Percentiles rank a stretch among this genome's conserved stretches.
Conservation (phyloP, 1,284 basidiomycete species). For the Prillingera fragicola region DNA sequence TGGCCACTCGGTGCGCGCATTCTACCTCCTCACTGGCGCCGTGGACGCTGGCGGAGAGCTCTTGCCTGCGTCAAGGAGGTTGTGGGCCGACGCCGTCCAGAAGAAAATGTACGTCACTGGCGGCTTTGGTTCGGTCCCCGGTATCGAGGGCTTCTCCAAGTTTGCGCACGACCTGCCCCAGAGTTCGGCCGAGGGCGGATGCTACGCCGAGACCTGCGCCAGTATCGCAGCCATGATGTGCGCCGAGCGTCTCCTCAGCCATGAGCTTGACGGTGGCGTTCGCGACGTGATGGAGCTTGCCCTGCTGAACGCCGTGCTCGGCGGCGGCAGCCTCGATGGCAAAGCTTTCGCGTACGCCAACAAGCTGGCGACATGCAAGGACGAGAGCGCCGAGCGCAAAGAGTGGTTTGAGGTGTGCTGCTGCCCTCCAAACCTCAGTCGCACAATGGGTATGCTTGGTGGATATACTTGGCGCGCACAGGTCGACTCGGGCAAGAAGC, state of each 20-base stretch:
- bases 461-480: conserved; percentile 32
- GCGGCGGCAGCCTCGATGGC: conserved; percentile 29
- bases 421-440: conserved; percentile 34
- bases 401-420: conserved; percentile 42
- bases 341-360: conserved; percentile 34
- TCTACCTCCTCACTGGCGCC: conserved; percentile 32
- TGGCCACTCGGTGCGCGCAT: conserved; percentile 30
- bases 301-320: conserved; percentile 32
- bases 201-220: conserved; percentile 39
- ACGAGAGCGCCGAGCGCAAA: conserved; percentile 25
- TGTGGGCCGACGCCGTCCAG: conserved; percentile 20
- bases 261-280: conserved; percentile 22
- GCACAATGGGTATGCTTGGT: conserved; percentile 36
- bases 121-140: conserved; percentile 33
- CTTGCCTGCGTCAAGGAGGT: conserved; percentile 22
- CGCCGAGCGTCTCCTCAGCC: conserved; percentile 27
- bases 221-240: conserved; percentile 38
- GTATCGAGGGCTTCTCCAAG: conserved; percentile 27
- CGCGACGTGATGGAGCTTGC: conserved; percentile 31
- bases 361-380: conserved; percentile 29
- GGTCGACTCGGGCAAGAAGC: conserved; percentile 14
- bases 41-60: conserved; percentile 29
- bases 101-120: conserved; percentile 37
- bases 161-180: conserved; percentile 27
- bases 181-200: conserved; percentile 32